Percentiles rank a stretch among this genome's conserved stretches.
These are phyloP conservation scores for Lanmaoa rubissima DNA, from an alignment of 768 basidiomycete species.

Conservation along the genomic window DNA sequence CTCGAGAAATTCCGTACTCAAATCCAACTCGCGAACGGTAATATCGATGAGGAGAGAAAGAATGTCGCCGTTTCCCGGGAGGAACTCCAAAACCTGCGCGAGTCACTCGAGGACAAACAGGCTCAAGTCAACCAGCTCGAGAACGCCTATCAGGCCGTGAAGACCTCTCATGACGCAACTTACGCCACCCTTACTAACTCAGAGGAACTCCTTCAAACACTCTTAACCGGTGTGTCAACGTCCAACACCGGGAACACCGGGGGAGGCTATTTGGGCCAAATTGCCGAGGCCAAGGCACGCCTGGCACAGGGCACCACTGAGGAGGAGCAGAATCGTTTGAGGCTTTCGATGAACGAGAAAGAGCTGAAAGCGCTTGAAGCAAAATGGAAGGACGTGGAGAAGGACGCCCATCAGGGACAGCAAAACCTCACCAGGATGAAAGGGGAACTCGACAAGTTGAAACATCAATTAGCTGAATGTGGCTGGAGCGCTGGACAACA, in stretches of 20 bases:
- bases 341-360: conserved; percentile 72
- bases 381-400: conserved; percentile 79
- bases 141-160: conserved; percentile 56
- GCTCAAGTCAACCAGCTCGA: conserved; percentile 55
- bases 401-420: conserved; percentile 76
- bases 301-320: conserved; percentile 78
- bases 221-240: conserved; percentile 88
- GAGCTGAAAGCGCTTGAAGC: conserved; percentile 77
- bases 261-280: conserved; percentile 95
- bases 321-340: conserved; percentile 76
- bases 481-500: conserved; percentile 83
- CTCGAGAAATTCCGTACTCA: conserved; percentile 83
- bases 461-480: conserved; percentile 50
- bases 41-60: conserved; percentile 76
- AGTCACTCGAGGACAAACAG: conserved; percentile 57
- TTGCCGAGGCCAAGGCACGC: conserved; percentile 78
- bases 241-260: conserved; percentile 61
- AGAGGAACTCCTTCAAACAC: conserved; percentile 93
- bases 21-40: conserved; percentile 73
- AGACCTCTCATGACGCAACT: conserved; percentile 63
- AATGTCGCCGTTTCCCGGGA: conserved; percentile 50
- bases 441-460: conserved; percentile 55
- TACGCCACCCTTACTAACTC: conserved; percentile 63
- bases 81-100: conserved; percentile 61
- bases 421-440: conserved; percentile 62